Evolutionary conservation across 306 rosid genomes (phyloP).

Genomic region (Fragaria nilgerrensis): DNA sequence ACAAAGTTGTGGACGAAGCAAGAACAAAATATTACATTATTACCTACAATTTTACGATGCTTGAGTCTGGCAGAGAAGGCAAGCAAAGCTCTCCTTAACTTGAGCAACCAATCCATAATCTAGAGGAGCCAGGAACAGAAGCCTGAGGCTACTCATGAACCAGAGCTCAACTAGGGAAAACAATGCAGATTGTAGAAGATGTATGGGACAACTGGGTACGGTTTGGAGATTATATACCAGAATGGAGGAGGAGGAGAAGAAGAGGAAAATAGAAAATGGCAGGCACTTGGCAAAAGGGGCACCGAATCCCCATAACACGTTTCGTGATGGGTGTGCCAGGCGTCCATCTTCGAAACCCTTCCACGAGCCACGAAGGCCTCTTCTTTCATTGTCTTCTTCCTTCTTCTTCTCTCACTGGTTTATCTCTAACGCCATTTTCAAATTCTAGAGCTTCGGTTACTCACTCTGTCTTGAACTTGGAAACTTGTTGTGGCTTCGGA

Average conservation of each 20-base stretch:
- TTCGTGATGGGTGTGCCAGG: constrained; percentile 49
- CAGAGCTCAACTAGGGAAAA: neutral
- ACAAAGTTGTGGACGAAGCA: neutral
- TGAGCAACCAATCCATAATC: constrained; percentile 50
- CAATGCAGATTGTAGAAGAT: neutral
- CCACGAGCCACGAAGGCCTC: constrained; percentile 16
- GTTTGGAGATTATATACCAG: neutral
- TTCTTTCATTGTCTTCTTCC: neutral
- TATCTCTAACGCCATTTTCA: neutral
- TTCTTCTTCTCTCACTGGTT: neutral
- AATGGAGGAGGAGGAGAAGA: neutral
- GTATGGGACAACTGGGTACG: neutral
- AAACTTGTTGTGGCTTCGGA: constrained; percentile 3
- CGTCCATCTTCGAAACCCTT: constrained; percentile 30
- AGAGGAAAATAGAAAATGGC: neutral
- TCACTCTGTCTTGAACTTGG: neutral
- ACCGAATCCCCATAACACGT: constrained; percentile 40
- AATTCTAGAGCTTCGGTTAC: neutral
- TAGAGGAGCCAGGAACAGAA: neutral
- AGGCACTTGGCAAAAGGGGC: constrained; percentile 22
- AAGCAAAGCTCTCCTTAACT: constrained; percentile 38
- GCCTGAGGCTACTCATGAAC: constrained; percentile 1
- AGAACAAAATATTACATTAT: neutral
- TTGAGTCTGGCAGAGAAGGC: constrained; percentile 36
- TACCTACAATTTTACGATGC: constrained; percentile 42